Base-by-base conservation (phyloP, 139 green algal genomes). In the Chlorella vulgaris region DNA sequence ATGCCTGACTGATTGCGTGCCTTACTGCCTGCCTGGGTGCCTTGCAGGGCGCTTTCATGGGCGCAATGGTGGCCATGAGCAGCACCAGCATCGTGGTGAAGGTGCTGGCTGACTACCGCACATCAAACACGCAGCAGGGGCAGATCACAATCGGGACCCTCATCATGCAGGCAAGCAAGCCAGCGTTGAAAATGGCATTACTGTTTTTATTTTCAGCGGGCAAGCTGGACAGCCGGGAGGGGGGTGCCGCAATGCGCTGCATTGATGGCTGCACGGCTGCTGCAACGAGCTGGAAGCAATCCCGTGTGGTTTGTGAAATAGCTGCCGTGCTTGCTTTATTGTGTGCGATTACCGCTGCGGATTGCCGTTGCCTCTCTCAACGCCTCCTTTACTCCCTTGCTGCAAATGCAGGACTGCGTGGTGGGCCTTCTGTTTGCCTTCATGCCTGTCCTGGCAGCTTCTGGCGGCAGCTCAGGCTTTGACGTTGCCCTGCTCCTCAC, bases 391-490 rank as follows among this genome's bases (percentile, higher is more conserved):
- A n/a, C n/a, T n/a, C n/a, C n/a, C n/a, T n/a, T n/a, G n/a, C n/a
- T n/a, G n/a, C n/a, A n/a, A n/a, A 4, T 83, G 8, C 95, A 99
- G 88, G 96, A 99, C 83, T 97, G 91, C 77, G 87, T 93, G 38
- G 91, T 99, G 28, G 96, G 96, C 21, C 84, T 99, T 19, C 92
- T 99, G 78, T 98, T 99, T 91, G 96, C 96, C 24, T 87, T 98
- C 69, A 94, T 98, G 91, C 95, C 95, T 0, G 84, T 96, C 22
- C 90, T 98, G 42, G 83, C 85, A 21, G 87, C 79, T 3, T 63
- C 62, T 51, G 35, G n/a, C 74, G 55, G 53, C 43, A 31, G 69
- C 39, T 58, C 33, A 7, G 82, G 65, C 1, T 81, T 78, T 33
- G 47, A 80, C 13, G 21, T 83, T 2, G 71, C 19, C 0, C 43